These are phyloP conservation scores for Solidago caesia DNA, from an alignment of 129 eudicot species.

Conservation along the genomic window DNA sequence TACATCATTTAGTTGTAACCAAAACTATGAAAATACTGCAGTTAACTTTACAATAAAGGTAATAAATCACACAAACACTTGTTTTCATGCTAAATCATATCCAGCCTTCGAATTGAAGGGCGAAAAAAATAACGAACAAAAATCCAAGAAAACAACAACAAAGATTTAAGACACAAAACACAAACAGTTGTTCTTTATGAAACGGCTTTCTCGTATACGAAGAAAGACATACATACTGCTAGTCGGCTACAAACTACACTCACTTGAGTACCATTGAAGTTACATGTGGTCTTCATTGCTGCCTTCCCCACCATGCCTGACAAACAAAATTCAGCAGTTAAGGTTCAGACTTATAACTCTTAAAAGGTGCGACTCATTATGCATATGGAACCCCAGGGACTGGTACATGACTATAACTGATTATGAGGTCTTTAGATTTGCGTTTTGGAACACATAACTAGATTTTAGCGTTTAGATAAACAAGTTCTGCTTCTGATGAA, in stretches of 20 bases:
- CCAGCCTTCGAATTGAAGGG: conserved; percentile 28
- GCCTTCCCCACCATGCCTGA: conserved; percentile 36
- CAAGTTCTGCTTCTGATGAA: neutral
- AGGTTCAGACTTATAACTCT: conserved; percentile 1
- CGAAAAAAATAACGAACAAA: conserved; percentile 9
- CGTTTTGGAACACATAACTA: neutral
- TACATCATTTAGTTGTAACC: conserved; percentile 4
- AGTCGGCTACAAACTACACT: conserved; percentile 28
- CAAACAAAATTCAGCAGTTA: conserved; percentile 8
- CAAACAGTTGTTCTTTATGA: conserved; percentile 23
- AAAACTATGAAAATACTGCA: conserved; percentile 16
- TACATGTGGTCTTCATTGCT: conserved; percentile 31
- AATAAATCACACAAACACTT: conserved; percentile 31
- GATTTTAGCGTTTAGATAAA: neutral
- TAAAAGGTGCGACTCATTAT: neutral
- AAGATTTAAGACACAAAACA: conserved; percentile 10
- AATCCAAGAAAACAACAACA: conserved; percentile 13
- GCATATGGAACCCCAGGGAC: neutral
- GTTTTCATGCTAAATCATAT: conserved; percentile 28
- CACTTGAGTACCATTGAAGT: conserved; percentile 16
- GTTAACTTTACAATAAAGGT: conserved; percentile 24
- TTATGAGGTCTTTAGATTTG: neutral
- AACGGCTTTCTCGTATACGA: conserved; percentile 23
- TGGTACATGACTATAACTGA: neutral
- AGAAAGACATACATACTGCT: conserved; percentile 9